Base-by-base conservation (phyloP, 1,139 yeast species). In the Saccharomyces hybrid region DNA sequence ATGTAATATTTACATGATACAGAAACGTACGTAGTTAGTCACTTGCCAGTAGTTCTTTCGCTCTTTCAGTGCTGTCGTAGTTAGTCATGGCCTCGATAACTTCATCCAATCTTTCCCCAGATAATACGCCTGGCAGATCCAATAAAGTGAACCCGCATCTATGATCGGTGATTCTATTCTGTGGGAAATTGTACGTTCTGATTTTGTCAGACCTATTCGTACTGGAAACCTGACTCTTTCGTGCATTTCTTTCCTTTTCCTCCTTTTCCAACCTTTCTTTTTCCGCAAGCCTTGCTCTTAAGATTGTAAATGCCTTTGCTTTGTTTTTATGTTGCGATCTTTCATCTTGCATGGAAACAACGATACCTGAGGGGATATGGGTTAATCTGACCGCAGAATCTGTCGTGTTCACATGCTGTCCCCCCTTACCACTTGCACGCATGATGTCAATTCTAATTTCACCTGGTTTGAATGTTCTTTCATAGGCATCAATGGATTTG, bases 351-450 rank as follows among this genome's bases (percentile, higher is more conserved):
- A 93, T 95, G 54, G 83, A 78, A 2, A 93, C 97, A 12, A 83
- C 84, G 48, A 89, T 83, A 2, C 98, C 97, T 0, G 97, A 84
- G 2, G 99, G 98, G 19, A 86, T 76, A 72, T 93, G 99, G 0
- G 95, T 90, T 42, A 95, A 74, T 63, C 99, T 78, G 19, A 93
- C 98, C 0, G 99, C 99, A 0, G 97, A 89, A 69, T 93, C 99
- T 0, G 99, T 93, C 19, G 97, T 93, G 68, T 95, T 93, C 50
- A 93, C 99, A 68, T 95, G 99, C 72, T 93, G 99, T 0, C 99
- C 99, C 54, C 99, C 99, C 60, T 95, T 87, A 2, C 99, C 99
- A 53, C 97, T 84, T 0, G 99, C 89, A 64, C 99, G 77, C 97
- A 91, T 95, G 12, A 95, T 89, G 70, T 95, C 99, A 4, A 93